Evolutionary conservation across 1,284 basidiomycete species (phyloP).

Genomic region (Cryptococcus maquisensis): DNA sequence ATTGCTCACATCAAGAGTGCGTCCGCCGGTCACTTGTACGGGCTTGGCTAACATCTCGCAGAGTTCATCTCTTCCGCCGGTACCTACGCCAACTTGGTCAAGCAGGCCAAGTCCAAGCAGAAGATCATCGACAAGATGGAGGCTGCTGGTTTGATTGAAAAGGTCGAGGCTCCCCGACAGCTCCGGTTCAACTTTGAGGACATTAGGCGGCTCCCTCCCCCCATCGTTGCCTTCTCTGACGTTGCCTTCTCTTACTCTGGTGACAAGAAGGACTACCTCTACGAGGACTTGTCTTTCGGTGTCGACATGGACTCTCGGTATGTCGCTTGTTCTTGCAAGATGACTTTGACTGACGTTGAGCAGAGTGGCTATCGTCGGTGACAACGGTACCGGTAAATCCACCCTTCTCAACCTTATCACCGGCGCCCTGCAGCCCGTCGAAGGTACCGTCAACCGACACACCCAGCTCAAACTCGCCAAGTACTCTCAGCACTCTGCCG

Average conservation of each 20-base stretch:
- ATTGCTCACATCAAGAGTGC: slow-evolving; percentile 90
- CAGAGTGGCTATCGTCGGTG: slow-evolving; percentile 87
- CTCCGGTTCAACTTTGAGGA: slow-evolving; percentile 96
- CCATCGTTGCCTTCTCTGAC: slow-evolving; percentile 91
- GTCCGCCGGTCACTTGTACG: slow-evolving; percentile 1
- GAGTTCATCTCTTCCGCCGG: slow-evolving; percentile 95
- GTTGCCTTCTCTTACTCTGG: slow-evolving; percentile 96
- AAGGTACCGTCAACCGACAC: slow-evolving; percentile 86
- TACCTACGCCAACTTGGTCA: slow-evolving; percentile 98
- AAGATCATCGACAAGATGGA: slow-evolving; percentile 99
- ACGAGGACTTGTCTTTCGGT: slow-evolving; percentile 85
- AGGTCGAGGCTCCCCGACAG: slow-evolving; percentile 67
- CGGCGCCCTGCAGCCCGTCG: slow-evolving; percentile 69
- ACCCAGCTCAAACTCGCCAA: slow-evolving; percentile 87
- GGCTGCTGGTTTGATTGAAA: slow-evolving; percentile 94
- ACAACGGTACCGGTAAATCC: slow-evolving; percentile 97
- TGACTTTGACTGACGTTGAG: neutral
- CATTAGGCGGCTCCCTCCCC: slow-evolving; percentile 86
- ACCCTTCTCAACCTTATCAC: slow-evolving; percentile 96
- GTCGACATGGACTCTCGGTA: slow-evolving; percentile 62
- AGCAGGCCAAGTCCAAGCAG: slow-evolving; percentile 98
- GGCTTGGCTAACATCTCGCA: slow-evolving; percentile 39
- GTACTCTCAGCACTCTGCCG: slow-evolving; percentile 97
- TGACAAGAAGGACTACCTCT: slow-evolving; percentile 79
- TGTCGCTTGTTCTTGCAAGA: slow-evolving; percentile 2